Percentiles rank a stretch among this genome's conserved stretches.
phyloP scores from a whole-genome alignment of 1,139 yeast genomes.

The Taphrina deformans region DNA sequence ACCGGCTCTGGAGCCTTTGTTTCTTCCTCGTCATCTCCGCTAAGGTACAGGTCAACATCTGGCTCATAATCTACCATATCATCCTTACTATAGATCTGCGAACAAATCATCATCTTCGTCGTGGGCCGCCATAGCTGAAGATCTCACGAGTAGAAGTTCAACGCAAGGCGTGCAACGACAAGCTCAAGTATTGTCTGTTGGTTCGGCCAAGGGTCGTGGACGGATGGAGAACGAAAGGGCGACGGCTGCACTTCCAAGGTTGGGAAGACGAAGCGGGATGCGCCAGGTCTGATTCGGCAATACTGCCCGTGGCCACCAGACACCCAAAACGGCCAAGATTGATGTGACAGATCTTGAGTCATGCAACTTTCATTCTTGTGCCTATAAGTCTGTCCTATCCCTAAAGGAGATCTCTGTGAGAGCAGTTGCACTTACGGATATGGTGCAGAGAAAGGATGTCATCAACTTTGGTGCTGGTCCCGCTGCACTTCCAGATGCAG shows the following conservation, averaged over 20 bases:
- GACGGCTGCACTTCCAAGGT: no score
- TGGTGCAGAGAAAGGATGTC: conserved; percentile 24
- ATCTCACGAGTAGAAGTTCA: background rate
- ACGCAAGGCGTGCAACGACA: background rate
- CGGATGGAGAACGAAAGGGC: background rate
- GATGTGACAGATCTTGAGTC: background rate
- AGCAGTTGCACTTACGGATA: no score
- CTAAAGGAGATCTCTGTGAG: no score
- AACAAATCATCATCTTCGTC: conserved; percentile 85
- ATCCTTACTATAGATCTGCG: conserved; percentile 66
- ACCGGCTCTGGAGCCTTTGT: conserved; percentile 32
- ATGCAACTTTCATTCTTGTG: no score
- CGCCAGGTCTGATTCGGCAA: no score
- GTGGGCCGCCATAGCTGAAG: conserved; percentile 31
- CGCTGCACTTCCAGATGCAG: conserved; percentile 80
- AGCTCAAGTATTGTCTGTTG: no score
- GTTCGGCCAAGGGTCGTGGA: background rate
- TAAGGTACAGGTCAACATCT: conserved; percentile 25
- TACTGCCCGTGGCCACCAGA: background rate
- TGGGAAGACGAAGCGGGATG: no score
- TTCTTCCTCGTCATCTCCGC: conserved; percentile 46
- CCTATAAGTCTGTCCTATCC: no score
- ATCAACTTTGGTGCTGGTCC: conserved; percentile 95
- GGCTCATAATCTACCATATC: background rate
- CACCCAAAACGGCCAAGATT: background rate